phyloP scores from a whole-genome alignment of 208 protist genomes.

The Wallacemonas sp. region DNA sequence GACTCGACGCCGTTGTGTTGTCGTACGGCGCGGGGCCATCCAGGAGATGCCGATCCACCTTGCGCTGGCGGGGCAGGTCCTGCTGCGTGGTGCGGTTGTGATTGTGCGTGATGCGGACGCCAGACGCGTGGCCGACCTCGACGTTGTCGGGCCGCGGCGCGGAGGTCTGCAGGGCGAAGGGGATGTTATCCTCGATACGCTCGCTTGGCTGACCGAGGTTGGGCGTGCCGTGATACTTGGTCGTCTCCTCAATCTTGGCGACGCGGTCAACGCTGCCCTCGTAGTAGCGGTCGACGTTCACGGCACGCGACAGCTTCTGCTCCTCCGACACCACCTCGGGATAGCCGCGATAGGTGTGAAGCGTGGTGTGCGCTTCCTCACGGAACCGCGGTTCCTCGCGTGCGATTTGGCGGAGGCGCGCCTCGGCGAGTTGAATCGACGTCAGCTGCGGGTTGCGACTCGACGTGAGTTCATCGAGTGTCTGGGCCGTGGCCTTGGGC shows the following conservation, averaged over 20 bases:
- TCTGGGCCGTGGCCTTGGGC: not conserved
- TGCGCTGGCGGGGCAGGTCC: constrained; percentile 8
- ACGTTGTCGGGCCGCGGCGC: constrained; percentile 41
- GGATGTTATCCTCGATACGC: constrained; percentile 33
- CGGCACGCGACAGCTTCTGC: constrained; percentile 43
- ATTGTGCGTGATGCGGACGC: constrained; percentile 35
- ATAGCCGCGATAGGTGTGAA: constrained; percentile 41
- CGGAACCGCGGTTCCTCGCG: constrained; percentile 30
- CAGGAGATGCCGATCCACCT: constrained; percentile 24
- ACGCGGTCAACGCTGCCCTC: constrained; percentile 35
- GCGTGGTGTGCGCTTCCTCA: constrained; percentile 24
- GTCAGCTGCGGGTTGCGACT: constrained; percentile 31
- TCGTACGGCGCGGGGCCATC: constrained; percentile 46
- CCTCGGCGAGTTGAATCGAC: constrained; percentile 55
- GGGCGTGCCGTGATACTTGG: constrained; percentile 29
- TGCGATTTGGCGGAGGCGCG: constrained; percentile 47
- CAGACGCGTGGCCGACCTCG: constrained; percentile 7
- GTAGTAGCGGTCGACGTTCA: constrained; percentile 52
- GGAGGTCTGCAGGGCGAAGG: constrained; percentile 58
- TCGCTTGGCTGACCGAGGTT: constrained; percentile 35
- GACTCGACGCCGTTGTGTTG: constrained; percentile 31
- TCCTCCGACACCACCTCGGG: constrained; percentile 49
- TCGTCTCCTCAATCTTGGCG: constrained; percentile 29
- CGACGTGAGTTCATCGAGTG: constrained; percentile 2
- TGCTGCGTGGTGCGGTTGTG: constrained; percentile 31